Evolutionary conservation across 352 stramenopile species (phyloP), one percentile per base, ranked within the genome.

Genomic region (Pythium coloratum): DNA sequence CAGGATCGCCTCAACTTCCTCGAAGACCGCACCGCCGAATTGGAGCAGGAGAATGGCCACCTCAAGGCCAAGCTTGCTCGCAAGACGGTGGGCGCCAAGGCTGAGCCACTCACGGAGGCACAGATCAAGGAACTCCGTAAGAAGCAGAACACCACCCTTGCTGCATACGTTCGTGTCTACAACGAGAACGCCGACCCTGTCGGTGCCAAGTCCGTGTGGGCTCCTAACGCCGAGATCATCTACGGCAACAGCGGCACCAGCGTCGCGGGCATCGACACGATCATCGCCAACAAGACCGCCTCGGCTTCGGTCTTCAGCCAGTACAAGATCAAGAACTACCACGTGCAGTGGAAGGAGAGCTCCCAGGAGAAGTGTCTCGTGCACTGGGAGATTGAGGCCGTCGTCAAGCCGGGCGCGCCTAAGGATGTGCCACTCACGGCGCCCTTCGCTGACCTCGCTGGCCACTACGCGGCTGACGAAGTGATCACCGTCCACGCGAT

Each of bases 1-100:
- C 88, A 95, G 59, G 88, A 95, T 66, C 86, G 88, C 2, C 76
- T 95, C 8, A 94, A 95, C 75, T 94, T 92, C 55, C 50, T 95
- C 32, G 88, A 95, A 51, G 88, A 95, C 59, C 88, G 88, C 56
- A 95, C 86, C 0, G 72, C 85, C 12, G 86, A 93, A 62, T 73
- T 95, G 2, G 88, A 95, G 64, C 91, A 93, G 72, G 88, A 95
- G 57, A 95, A 95, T 64, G 73, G 79, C 40, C 60, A 80, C 49
- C 63, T 95, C 20, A 88, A 88, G 69, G 76, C 81, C 46, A 95
- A 95, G 67, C 81, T 95, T 58, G 85, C 85, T 2, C 80, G 87
- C 38, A 86, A 80, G 59, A 44, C 58, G 14, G 75, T 71, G 6
- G 69, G 76, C 18, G 50, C 71, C 8, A 83, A 76, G 56, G 70